phyloP scores from a whole-genome alignment of 2,329 filamentous ascomycete species.

The Paraphoma chrysanthemicola region DNA sequence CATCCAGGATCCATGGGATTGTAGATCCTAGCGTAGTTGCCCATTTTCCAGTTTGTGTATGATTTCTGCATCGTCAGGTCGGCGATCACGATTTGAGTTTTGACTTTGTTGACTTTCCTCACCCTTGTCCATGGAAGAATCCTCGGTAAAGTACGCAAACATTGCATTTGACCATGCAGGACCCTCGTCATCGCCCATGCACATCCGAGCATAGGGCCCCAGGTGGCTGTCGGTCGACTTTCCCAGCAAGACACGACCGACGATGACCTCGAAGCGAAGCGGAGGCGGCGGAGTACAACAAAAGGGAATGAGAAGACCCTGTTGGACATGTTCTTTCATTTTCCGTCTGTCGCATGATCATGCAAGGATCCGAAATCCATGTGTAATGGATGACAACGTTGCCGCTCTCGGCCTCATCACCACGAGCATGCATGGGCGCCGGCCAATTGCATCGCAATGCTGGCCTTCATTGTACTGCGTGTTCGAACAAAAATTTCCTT shows the following conservation, averaged over 20 bases:
- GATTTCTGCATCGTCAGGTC: neutral
- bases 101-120: conserved; percentile 1
- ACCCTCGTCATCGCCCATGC: neutral
- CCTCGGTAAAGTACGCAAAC: neutral
- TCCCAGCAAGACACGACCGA: neutral
- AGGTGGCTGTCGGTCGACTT: conserved; percentile 1
- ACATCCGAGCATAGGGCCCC: conserved; percentile 4
- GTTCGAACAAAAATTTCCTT: conserved; percentile 4
- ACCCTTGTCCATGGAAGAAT: conserved; percentile 1
- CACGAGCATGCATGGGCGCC: neutral
- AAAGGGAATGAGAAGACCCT: neutral
- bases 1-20: conserved; percentile 16
- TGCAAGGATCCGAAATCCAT: conserved; percentile 13
- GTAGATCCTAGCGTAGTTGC: conserved; percentile 26
- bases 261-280: conserved; percentile 1
- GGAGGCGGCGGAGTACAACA: neutral
- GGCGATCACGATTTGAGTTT: neutral
- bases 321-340: conserved; percentile 7
- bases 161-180: neutral
- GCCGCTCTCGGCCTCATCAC: conserved; percentile 3
- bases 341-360: conserved; percentile 23
- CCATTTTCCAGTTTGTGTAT: neutral
- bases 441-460: conserved; percentile 4
- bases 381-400: conserved; percentile 13
- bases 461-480: neutral